phyloP scores from a whole-genome alignment of 495 filamentous ascomycete species.

The Podospora pseudocomata region DNA sequence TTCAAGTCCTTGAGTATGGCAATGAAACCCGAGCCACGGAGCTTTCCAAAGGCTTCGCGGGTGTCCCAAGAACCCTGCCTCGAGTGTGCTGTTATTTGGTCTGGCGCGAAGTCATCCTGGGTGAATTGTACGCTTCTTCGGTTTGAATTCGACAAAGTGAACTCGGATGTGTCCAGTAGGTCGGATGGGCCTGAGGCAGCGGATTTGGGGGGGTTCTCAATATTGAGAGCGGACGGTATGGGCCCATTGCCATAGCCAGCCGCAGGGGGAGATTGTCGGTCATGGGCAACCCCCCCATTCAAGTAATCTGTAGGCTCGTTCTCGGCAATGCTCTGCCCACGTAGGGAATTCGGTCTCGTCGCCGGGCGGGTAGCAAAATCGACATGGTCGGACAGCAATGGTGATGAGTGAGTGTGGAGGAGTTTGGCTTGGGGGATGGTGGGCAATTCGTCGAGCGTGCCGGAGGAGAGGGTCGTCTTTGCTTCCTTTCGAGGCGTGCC shows the following conservation, averaged over 20 bases:
- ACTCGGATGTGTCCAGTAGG: conserved; percentile 18
- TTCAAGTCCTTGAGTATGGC: conserved; percentile 61
- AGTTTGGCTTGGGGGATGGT: conserved; percentile 30
- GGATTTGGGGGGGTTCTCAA: conserved; percentile 12
- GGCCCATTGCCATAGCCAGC: not conserved
- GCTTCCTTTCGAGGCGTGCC: conserved; percentile 21
- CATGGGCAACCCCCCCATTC: conserved; percentile 41
- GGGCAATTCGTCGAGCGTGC: conserved; percentile 27
- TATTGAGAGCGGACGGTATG: conserved; percentile 12
- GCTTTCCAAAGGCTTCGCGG: conserved; percentile 53
- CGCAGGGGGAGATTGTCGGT: conserved; percentile 26
- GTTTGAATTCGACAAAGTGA: conserved; percentile 15
- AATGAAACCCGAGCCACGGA: conserved; percentile 61
- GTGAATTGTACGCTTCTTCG: conserved; percentile 62
- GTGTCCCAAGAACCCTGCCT: conserved; percentile 56
- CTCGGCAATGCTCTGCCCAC: conserved; percentile 15
- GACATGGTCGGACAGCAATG: conserved; percentile 31
- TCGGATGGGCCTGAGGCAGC: conserved; percentile 3
- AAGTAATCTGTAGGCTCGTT: conserved; percentile 41
- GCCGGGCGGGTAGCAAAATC: conserved; percentile 28
- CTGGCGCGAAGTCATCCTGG: conserved; percentile 44
- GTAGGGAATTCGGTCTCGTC: conserved; percentile 18
- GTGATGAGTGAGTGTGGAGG: conserved; percentile 14
- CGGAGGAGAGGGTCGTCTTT: conserved; percentile 25
- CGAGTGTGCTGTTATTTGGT: conserved; percentile 44